phyloP scores from a whole-genome alignment of 2,329 filamentous ascomycete species.

The Ophiostoma pallidulum region DNA sequence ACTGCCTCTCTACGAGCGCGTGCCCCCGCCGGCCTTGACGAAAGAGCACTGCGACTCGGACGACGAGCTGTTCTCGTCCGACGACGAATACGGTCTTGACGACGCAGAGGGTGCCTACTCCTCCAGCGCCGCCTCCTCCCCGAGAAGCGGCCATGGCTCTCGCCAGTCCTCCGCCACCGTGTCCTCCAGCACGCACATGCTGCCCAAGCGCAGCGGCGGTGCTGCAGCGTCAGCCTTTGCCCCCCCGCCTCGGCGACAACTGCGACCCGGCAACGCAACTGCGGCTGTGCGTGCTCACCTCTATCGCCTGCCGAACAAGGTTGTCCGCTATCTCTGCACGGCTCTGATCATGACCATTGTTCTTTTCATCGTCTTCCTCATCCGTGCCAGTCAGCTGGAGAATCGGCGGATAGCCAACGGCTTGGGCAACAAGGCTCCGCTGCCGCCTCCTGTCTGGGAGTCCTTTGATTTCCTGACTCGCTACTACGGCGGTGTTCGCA shows the following conservation, averaged over 20 bases:
- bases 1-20: slow-evolving; percentile 43
- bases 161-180: slow-evolving; percentile 40
- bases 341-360: slow-evolving; percentile 59
- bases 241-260: slow-evolving; percentile 14
- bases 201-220: slow-evolving; percentile 30
- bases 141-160: slow-evolving; percentile 38
- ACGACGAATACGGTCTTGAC: slow-evolving; percentile 28
- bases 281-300: slow-evolving; percentile 27
- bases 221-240: slow-evolving; percentile 12
- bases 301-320: slow-evolving; percentile 60
- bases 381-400: slow-evolving; percentile 63
- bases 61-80: slow-evolving; percentile 37
- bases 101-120: slow-evolving; percentile 29
- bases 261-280: slow-evolving; percentile 1
- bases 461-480: slow-evolving; percentile 74
- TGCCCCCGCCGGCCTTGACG: slow-evolving; percentile 26
- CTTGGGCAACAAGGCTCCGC: slow-evolving; percentile 47
- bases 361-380: slow-evolving; percentile 66
- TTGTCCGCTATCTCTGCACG: slow-evolving; percentile 71
- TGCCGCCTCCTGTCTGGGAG: slow-evolving; percentile 68
- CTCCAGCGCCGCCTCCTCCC: slow-evolving; percentile 28
- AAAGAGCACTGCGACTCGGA: slow-evolving; percentile 47
- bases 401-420: slow-evolving; percentile 51
- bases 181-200: slow-evolving; percentile 35
- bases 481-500: slow-evolving; percentile 82